Evolutionary conservation across 129 eudicot genomes (phyloP), one percentile per base, ranked within the genome.

Genomic region (Rutidosis leptorrhynchoides): DNA sequence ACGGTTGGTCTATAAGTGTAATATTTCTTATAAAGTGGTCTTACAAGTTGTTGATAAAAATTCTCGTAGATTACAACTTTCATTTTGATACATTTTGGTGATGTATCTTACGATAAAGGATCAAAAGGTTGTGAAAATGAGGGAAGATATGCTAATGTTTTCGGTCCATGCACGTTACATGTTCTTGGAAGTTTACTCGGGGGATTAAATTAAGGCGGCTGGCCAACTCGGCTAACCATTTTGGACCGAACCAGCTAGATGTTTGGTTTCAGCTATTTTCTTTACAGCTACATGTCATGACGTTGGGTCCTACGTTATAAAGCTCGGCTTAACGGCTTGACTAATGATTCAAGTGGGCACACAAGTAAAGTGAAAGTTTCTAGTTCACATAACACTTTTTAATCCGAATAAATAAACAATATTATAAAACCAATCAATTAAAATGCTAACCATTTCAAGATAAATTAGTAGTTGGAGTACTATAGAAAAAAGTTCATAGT

Each of bases 261-360:
- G 68, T 71, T 48, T 59, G 62, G 48, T 51, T 72, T 73, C 19
- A 23, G 73, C 54, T 52, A 10, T 11, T 52, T 20, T 52, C 58
- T 20, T 52, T 52, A 52, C 58, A 52, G 58, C 58, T 52, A 52
- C 26, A 74, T 74, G 78, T 43, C 72, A 74, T 43, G 33, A 58
- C 40, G 58, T 51, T 55, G 72, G 65, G 65, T 19, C 17, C 59
- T 46, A 65, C 69, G 5, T 55, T 27, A 43, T 27, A 65, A 73
- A 73, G 78, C 66, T 73, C 49, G 72, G 72, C 78, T 73, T 27
- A 74, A 74, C 67, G 78, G 78, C 78, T 74, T 43, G 72, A 74
- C 78, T 43, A 65, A 58, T 27, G 67, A 74, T 60, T 65, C 78
- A 74, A 74, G 78, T 74, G 62, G 72, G 60, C 67, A 43, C 35